Percentiles rank a stretch among this genome's conserved stretches.
phyloP scores from a whole-genome alignment of 306 rosid genomes.

The Lagenaria siceraria region DNA sequence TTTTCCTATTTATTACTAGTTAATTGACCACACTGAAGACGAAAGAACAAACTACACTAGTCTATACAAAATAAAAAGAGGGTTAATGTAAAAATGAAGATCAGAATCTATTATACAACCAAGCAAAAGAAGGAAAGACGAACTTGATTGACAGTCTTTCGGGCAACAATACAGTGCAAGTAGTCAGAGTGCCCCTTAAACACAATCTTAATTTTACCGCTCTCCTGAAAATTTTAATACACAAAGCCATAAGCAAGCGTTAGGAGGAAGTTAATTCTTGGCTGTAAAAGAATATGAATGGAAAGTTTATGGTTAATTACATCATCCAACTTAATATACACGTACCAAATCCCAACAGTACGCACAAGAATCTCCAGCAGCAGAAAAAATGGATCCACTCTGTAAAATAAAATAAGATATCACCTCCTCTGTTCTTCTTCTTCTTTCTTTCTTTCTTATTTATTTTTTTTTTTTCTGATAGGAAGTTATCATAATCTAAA shows the following conservation, averaged over 20 bases:
- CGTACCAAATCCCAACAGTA: conserved; percentile 99
- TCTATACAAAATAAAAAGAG: background rate
- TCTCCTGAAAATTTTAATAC: conserved; percentile 37
- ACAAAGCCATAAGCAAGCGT: background rate
- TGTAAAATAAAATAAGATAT: conserved; percentile 20
- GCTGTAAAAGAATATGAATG: background rate
- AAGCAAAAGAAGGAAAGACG: conserved; percentile 12
- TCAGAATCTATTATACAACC: background rate
- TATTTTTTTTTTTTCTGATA: background rate
- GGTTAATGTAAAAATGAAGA: background rate
- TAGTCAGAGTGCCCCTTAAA: conserved; percentile 84
- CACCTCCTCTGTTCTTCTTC: background rate
- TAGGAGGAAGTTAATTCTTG: background rate
- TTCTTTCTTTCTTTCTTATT: background rate
- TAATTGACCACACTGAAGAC: background rate
- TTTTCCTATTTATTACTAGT: background rate
- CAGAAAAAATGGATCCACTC: conserved; percentile 77
- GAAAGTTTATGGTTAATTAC: background rate
- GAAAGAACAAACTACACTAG: background rate
- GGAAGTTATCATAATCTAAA: background rate
- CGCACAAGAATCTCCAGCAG: conserved; percentile 89
- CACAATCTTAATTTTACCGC: conserved; percentile 56
- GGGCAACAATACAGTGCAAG: conserved; percentile 76
- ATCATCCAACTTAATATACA: conserved; percentile 37
- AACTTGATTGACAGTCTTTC: conserved; percentile 78